Evolutionary conservation across 225 moss, liverwort and hornwort species (phyloP).

Genomic region (Neckera pumila): DNA sequence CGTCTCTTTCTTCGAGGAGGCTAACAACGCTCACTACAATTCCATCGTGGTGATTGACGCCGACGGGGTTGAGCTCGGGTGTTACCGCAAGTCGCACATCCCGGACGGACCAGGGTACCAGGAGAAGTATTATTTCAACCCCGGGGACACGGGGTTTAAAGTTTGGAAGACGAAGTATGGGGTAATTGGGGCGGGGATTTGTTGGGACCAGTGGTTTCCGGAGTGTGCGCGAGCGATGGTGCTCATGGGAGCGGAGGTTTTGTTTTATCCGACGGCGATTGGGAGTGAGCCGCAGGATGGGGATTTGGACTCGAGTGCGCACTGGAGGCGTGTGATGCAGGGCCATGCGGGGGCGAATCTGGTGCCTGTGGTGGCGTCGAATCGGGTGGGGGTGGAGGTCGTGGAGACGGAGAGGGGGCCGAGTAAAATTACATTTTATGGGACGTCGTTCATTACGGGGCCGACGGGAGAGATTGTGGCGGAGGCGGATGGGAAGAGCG

Average conservation of each 20-base stretch:
- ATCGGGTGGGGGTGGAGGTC: conserved; percentile 69
- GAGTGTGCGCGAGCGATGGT: conserved; percentile 79
- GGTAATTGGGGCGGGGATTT: conserved; percentile 75
- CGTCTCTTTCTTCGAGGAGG: conserved; percentile 84
- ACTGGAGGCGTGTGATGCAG: conserved; percentile 97
- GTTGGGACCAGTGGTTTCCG: conserved; percentile 99
- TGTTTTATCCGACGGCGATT: conserved; percentile 90
- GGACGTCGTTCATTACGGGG: conserved; percentile 83
- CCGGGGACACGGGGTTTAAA: conserved; percentile 98
- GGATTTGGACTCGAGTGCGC: conserved; percentile 60
- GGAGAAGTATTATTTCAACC: conserved; percentile 97
- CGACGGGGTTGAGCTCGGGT: conserved; percentile 78
- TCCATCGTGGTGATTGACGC: conserved; percentile 85
- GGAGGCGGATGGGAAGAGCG: conserved; percentile 61
- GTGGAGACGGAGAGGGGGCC: conserved; percentile 78
- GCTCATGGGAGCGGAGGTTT: conserved; percentile 76
- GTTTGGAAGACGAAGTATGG: conserved; percentile 72
- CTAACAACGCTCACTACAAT: conserved; percentile 88
- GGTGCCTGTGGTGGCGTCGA: conserved; percentile 76
- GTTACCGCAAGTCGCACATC: conserved; percentile 91
- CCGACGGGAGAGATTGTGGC: conserved; percentile 82
- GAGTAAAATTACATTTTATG: conserved; percentile 80
- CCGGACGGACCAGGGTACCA: conserved; percentile 97
- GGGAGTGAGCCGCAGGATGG: conserved; percentile 81
- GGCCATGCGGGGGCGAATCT: conserved; percentile 92